phyloP scores from a whole-genome alignment of 768 basidiomycete genomes.

The Pleurotus platypus region DNA sequence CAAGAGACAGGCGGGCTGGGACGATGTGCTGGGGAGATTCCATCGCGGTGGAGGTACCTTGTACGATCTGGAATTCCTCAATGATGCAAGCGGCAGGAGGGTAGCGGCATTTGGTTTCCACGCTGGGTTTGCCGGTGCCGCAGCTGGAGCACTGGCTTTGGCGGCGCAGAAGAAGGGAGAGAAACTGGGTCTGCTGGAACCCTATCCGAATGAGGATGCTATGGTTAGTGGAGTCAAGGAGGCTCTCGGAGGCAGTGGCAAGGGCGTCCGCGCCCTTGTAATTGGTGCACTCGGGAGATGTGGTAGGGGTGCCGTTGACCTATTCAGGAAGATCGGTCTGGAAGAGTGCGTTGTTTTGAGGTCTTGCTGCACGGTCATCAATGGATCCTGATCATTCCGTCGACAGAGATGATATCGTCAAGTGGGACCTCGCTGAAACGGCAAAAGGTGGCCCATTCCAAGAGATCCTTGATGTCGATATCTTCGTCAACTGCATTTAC shows the following conservation, averaged over 20 bases:
- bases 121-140: constrained; percentile 98
- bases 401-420: constrained; percentile 82
- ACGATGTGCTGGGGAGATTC: constrained; percentile 81
- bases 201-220: constrained; percentile 79
- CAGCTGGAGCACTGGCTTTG: constrained; percentile 80
- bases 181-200: constrained; percentile 64
- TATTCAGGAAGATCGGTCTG: constrained; percentile 95
- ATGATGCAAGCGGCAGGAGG: constrained; percentile 77
- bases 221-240: constrained; percentile 77
- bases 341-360: constrained; percentile 60
- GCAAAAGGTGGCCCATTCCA: constrained; percentile 94
- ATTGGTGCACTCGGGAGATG: constrained; percentile 96
- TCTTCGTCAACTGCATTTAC: constrained; percentile 99
- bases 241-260: constrained; percentile 62
- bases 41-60: constrained; percentile 76
- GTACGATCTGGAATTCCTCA: constrained; percentile 96
- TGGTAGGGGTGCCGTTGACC: constrained; percentile 90
- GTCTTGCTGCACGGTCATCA: too few species aligned
- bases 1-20: constrained; percentile 94
- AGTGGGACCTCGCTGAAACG: constrained; percentile 98
- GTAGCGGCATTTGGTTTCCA: constrained; percentile 99
- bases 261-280: constrained; percentile 81
- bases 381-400: neutral
- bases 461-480: constrained; percentile 94
- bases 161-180: constrained; percentile 62